A percentile compares a stretch with the other conserved stretches of the same genome.
Evolutionary conservation across 2,329 filamentous ascomycete species (phyloP).

Genomic region (Claviceps monticola): DNA sequence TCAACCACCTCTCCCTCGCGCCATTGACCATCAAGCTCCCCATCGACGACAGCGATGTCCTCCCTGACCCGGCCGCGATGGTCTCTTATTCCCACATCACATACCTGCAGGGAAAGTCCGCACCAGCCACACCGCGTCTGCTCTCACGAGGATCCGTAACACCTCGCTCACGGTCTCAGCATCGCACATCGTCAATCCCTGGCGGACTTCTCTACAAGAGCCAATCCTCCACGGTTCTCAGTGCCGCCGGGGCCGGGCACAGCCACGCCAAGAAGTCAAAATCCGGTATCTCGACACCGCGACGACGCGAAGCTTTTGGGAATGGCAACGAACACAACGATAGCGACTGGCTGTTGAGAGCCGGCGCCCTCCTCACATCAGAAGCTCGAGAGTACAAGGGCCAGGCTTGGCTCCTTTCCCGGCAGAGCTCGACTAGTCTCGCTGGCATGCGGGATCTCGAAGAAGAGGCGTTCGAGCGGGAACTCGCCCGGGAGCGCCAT

Average conservation of each 20-base stretch:
- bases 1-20: constrained; percentile 48
- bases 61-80: constrained; percentile 20
- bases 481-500: constrained; percentile 37
- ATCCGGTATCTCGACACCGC: constrained; percentile 21
- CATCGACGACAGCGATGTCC: constrained; percentile 37
- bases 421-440: constrained; percentile 50
- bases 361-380: constrained; percentile 46
- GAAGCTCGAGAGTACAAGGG: constrained; percentile 54
- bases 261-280: constrained; percentile 7
- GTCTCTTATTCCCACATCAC: constrained; percentile 24
- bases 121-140: constrained; percentile 49
- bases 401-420: constrained; percentile 53
- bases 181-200: constrained; percentile 25
- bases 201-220: constrained; percentile 37
- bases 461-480: constrained; percentile 37
- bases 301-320: constrained; percentile 17
- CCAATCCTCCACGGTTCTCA: constrained; percentile 47
- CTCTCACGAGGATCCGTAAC: constrained; percentile 41
- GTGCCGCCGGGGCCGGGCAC: constrained; percentile 8
- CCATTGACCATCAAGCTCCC: constrained; percentile 49
- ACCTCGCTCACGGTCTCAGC: constrained; percentile 31
- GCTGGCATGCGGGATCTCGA: constrained; percentile 36
- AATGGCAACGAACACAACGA: constrained; percentile 28
- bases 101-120: constrained; percentile 48
- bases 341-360: constrained; percentile 51